These are phyloP conservation scores for Alternaria consortialis DNA, from an alignment of 2,329 filamentous ascomycete species.

Conservation along the genomic window DNA sequence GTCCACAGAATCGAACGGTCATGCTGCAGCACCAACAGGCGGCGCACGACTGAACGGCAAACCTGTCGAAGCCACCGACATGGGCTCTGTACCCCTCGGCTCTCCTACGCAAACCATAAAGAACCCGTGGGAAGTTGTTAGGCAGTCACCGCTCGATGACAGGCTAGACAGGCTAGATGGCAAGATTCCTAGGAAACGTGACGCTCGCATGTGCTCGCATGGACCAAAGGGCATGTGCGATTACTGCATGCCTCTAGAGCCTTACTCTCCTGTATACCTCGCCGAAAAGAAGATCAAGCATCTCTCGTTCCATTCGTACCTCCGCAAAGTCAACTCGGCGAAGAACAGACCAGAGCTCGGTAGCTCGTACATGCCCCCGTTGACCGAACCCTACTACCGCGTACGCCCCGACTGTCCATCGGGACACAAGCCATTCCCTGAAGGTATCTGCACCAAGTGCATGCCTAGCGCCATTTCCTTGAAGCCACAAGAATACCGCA, in stretches of 20 bases:
- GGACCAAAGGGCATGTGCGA: conserved; percentile 99
- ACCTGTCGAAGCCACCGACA: conserved; percentile 73
- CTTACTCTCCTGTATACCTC: conserved; percentile 88
- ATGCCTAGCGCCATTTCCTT: conserved; percentile 96
- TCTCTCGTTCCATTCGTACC: conserved; percentile 91
- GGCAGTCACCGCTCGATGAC: conserved; percentile 88
- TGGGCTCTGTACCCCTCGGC: conserved; percentile 67
- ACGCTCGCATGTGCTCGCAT: conserved; percentile 91
- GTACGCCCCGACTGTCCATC: conserved; percentile 90
- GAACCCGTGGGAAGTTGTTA: conserved; percentile 92
- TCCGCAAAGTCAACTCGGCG: conserved; percentile 92
- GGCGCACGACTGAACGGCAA: conserved; percentile 80
- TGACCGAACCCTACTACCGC: conserved; percentile 91
- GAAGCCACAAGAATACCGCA: conserved; percentile 91
- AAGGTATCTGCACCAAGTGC: conserved; percentile 97
- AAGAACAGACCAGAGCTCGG: conserved; percentile 96
- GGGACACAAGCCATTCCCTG: conserved; percentile 91
- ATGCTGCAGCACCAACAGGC: conserved; percentile 43
- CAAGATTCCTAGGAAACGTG: conserved; percentile 80
- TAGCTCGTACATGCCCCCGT: conserved; percentile 93
- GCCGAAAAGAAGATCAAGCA: conserved; percentile 99
- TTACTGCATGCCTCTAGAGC: conserved; percentile 96
- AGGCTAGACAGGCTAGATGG: conserved; percentile 85
- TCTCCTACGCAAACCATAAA: conserved; percentile 71
- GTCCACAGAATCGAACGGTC: conserved; percentile 60